A percentile compares a stretch with the other conserved stretches of the same genome.
phyloP scores from a whole-genome alignment of 352 stramenopile species.

The Pythium inflatum region DNA sequence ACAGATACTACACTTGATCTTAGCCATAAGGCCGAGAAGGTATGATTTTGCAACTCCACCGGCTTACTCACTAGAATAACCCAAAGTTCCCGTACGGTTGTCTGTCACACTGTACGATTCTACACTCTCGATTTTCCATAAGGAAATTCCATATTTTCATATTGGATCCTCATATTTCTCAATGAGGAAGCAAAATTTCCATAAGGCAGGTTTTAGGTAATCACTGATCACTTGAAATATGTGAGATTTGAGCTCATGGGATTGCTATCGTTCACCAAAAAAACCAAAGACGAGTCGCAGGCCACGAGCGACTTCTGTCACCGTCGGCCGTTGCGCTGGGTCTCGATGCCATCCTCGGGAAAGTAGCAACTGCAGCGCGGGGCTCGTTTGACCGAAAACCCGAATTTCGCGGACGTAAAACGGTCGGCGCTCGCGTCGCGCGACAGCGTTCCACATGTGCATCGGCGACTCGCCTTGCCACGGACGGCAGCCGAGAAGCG shows the following conservation, averaged over 20 bases:
- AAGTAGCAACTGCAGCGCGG: background rate
- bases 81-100: slow-evolving; percentile 3
- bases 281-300: no score
- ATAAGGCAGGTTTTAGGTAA: no score
- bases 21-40: slow-evolving; percentile 90
- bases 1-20: slow-evolving; percentile 93
- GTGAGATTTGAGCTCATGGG: no score
- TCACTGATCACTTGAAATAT: no score
- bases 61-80: background rate
- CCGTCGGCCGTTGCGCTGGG: no score
- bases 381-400: background rate
- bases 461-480: slow-evolving; percentile 15
- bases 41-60: slow-evolving; percentile 42
- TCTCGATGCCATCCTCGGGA: slow-evolving; percentile 3
- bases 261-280: no score
- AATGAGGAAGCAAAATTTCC: no score
- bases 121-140: no score
- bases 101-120: no score
- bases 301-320: background rate
- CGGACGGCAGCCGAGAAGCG: background rate
- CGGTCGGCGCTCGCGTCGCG: background rate
- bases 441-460: slow-evolving; percentile 17
- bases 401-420: background rate
- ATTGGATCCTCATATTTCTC: no score
- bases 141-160: no score